Base-by-base conservation (phyloP, 2,329 filamentous ascomycete genomes). In the Graphiopsis chlorocephala region DNA sequence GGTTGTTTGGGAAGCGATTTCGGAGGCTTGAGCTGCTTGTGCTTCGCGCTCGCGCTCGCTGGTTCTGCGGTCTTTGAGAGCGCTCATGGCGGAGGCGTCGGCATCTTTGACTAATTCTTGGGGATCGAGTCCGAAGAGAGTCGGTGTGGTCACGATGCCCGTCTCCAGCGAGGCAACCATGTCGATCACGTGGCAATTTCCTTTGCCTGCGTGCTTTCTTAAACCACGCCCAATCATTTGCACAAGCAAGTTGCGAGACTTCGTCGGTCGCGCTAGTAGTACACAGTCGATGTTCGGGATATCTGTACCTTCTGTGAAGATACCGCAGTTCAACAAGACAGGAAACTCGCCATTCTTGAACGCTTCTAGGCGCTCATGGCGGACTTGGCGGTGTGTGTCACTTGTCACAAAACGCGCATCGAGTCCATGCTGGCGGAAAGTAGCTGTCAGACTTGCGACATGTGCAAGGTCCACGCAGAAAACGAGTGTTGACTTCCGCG, bases 141-240 rank as follows among this genome's bases (percentile, higher is more conserved):
- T 97, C 3, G 62, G 62, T 0, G 92, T 93, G 0, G 93, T 96
- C 2, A 97, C 86, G 60, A 99, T 91, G 4, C 95, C 95, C 0
- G 88, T 90, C 60, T 88, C 87, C 25, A 98, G 81, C 42, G 88
- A 92, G 0, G 93, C 90, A 0, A 98, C 95, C 87, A 99, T 93
- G 77, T 99, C 95, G 72, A 99, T 96, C 66, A 99, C 84, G 75
- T 98, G 95, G 71, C 95, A 99, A 73, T 98, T 87, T 45, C 88
- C 80, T 77, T 99, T 99, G 14, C 86, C 90, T 0, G 88, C 82
- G 74, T 92, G 85, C 45, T 97, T 80, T 48, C 95, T 87, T 87
- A 99, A 91, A 4, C 95, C 95, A 71, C 95, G 86, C 0, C 95
- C 95, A 67, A 99, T 97, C 95, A 99, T 99, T 78, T 99, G 95